These are phyloP conservation scores for Pseudocercospora cruenta DNA, from an alignment of 2,329 filamentous ascomycete species.

Conservation along the genomic window DNA sequence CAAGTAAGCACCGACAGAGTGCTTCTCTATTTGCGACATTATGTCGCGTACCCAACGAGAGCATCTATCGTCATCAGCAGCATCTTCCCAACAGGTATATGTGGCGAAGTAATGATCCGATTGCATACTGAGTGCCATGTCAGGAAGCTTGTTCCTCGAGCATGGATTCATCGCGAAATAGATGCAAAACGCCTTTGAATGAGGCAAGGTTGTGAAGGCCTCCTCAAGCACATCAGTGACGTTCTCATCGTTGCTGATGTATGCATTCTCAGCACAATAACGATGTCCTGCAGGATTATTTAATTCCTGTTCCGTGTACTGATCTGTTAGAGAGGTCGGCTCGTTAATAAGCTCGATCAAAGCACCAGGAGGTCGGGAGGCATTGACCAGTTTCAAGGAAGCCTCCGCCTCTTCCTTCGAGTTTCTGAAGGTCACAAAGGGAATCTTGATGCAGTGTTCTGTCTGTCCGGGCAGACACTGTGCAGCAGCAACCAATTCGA, in stretches of 20 bases:
- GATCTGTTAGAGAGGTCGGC: slow-evolving; percentile 45
- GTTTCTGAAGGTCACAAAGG: slow-evolving; percentile 2
- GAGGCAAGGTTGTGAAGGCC: slow-evolving; percentile 55
- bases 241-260: slow-evolving; percentile 53
- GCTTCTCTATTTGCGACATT: slow-evolving; percentile 42
- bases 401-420: slow-evolving; percentile 1
- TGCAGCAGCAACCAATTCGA: slow-evolving; percentile 45
- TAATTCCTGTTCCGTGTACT: slow-evolving; percentile 50
- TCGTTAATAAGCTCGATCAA: slow-evolving; percentile 45
- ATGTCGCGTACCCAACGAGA: slow-evolving; percentile 49
- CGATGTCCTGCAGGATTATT: slow-evolving; percentile 56
- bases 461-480: slow-evolving; percentile 4
- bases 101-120: slow-evolving; percentile 61
- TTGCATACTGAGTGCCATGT: slow-evolving; percentile 61
- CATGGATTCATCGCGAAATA: slow-evolving; percentile 58
- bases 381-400: not conserved
- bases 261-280: slow-evolving; percentile 57
- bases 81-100: slow-evolving; percentile 57
- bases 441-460: not conserved
- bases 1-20: slow-evolving; percentile 56
- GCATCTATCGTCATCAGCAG: slow-evolving; percentile 50
- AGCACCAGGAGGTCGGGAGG: slow-evolving; percentile 28
- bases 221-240: slow-evolving; percentile 50
- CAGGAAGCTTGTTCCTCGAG: slow-evolving; percentile 46
- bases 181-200: slow-evolving; percentile 50